Percentiles rank a stretch among this genome's conserved stretches.
Conservation (phyloP, 176 grass and related monocot genomes). For the Aegilops bicornis region DNA sequence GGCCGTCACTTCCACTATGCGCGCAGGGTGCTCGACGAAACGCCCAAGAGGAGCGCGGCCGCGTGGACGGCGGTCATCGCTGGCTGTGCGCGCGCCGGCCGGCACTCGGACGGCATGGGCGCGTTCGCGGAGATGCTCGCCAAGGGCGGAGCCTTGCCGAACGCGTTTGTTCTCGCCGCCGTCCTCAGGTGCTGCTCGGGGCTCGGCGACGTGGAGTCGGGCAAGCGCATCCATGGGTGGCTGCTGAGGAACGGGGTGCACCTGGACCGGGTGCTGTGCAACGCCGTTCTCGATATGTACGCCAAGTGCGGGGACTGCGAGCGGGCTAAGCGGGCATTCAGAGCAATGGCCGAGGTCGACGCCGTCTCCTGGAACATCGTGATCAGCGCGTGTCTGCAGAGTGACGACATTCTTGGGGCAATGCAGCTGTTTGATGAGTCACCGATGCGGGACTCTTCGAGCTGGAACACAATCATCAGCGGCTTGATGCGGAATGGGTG, state of each 20-base stretch:
- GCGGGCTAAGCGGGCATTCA: conserved; percentile 22
- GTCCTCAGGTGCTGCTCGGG: conserved; percentile 61
- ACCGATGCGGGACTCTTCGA: conserved; percentile 35
- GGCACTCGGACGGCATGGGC: conserved; percentile 27
- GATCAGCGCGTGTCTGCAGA: conserved; percentile 40
- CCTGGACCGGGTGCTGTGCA: conserved; percentile 47
- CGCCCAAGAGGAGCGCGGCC: not conserved
- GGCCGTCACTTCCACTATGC: not conserved
- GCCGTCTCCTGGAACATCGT: conserved; percentile 56
- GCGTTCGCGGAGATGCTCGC: conserved; percentile 43
- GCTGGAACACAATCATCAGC: conserved; percentile 67
- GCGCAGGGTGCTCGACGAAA: conserved; percentile 19
- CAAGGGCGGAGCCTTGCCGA: not conserved
- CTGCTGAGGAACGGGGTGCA: conserved; percentile 42
- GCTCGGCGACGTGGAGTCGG: not conserved
- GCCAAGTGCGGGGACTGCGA: conserved; percentile 37
- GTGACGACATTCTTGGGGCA: conserved; percentile 26
- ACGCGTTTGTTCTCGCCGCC: conserved; percentile 52
- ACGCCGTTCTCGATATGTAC: conserved; percentile 57
- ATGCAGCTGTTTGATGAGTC: conserved; percentile 47
- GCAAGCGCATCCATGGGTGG: conserved; percentile 62
- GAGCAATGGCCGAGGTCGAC: conserved; percentile 33
- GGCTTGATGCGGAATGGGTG: conserved; percentile 42
- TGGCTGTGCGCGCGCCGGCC: conserved; percentile 20
- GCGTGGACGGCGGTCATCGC: conserved; percentile 52